phyloP scores from a whole-genome alignment of 768 basidiomycete genomes.

The Exidia glandulosa region DNA sequence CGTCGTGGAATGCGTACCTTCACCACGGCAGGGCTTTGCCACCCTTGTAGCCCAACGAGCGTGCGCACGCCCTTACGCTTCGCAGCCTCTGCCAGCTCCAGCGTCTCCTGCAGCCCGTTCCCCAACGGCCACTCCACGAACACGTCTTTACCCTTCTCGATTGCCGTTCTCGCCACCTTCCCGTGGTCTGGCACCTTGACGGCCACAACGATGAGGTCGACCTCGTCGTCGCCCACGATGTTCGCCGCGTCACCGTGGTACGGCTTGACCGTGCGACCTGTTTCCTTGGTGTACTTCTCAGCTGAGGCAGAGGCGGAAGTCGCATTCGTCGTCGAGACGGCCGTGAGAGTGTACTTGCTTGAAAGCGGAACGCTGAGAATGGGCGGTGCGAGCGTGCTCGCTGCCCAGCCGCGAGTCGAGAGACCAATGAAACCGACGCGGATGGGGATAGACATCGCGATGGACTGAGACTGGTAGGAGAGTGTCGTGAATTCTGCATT shows the following conservation, averaged over 20 bases:
- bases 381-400: neutral
- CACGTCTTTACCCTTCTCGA: constrained; percentile 27
- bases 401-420: neutral
- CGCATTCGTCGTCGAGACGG: constrained; percentile 24
- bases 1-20: constrained; percentile 16
- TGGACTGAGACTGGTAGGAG: no score
- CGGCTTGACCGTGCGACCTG: constrained; percentile 2
- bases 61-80: constrained; percentile 18
- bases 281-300: constrained; percentile 17
- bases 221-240: constrained; percentile 24
- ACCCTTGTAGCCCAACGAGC: constrained; percentile 26
- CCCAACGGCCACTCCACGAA: constrained; percentile 34
- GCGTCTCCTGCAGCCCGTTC: constrained; percentile 18
- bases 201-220: constrained; percentile 26
- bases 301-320: constrained; percentile 21
- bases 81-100: constrained; percentile 23
- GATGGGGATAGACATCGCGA: no score
- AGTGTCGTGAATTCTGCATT: no score
- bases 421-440: neutral
- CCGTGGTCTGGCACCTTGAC: constrained; percentile 24
- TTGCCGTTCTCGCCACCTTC: constrained; percentile 18
- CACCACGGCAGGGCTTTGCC: constrained; percentile 16
- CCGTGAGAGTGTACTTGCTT: constrained; percentile 17
- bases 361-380: neutral
- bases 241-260: constrained; percentile 10